Percentiles rank a stretch among this genome's conserved stretches.
Conservation (phyloP, 2,329 filamentous ascomycete genomes). For the Neurospora sp. region DNA sequence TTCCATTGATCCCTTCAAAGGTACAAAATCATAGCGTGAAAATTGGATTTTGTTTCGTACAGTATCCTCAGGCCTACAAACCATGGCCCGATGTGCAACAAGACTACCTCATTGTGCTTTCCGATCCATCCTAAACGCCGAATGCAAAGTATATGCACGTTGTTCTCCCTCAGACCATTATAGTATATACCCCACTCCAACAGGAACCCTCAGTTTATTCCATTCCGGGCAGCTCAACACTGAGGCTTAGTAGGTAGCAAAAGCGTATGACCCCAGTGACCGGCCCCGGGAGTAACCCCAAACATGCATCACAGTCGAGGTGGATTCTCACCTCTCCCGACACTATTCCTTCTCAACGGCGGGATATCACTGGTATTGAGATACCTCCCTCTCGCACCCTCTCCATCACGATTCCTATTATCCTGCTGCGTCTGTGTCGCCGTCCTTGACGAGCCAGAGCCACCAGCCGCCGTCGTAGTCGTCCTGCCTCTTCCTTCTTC, state of each 20-base stretch:
- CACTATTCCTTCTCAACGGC: conserved; percentile 4
- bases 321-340: conserved; percentile 13
- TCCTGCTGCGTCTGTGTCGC: not conserved
- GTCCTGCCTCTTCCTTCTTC: not conserved
- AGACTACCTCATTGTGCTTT: not conserved
- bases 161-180: not conserved
- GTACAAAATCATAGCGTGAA: not conserved
- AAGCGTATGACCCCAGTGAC: not conserved
- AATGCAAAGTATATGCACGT: not conserved
- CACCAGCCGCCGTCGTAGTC: not conserved
- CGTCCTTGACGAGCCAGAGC: not conserved
- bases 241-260: not conserved
- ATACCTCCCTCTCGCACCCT: not conserved
- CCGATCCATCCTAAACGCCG: not conserved
- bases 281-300: not conserved
- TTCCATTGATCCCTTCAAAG: not conserved
- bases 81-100: not conserved
- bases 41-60: not conserved
- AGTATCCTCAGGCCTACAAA: not conserved
- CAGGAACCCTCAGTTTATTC: too few relatives aligned
- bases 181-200: not conserved
- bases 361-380: not conserved
- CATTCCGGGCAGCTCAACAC: too few relatives aligned
- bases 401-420: not conserved
- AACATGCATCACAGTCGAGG: conserved; percentile 9